Percentiles rank a stretch among this genome's conserved stretches.
phyloP scores from a whole-genome alignment of 495 filamentous ascomycete species.

The Poronia punctata region DNA sequence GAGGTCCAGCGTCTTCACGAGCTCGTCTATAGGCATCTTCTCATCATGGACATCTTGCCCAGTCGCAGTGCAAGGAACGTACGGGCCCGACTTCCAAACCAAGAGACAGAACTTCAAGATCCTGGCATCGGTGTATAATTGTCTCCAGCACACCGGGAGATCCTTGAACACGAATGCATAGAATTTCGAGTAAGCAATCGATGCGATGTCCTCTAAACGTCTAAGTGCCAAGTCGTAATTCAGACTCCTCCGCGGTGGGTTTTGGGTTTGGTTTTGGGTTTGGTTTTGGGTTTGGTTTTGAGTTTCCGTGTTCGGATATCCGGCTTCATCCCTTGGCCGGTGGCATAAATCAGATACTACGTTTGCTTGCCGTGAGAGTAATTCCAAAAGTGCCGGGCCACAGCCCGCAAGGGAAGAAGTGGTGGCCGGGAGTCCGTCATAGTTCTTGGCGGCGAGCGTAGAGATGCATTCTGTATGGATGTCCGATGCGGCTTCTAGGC shows the following conservation, averaged over 20 bases:
- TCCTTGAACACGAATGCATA: conserved; percentile 70
- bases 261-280: neutral
- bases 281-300: neutral
- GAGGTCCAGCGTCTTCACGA: conserved; percentile 66
- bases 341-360: conserved; percentile 16
- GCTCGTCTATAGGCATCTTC: conserved; percentile 24
- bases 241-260: neutral
- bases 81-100: conserved; percentile 34
- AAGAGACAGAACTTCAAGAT: conserved; percentile 52
- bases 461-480: conserved; percentile 25
- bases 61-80: too few relatives aligned
- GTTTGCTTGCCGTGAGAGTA: conserved; percentile 31
- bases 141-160: conserved; percentile 67
- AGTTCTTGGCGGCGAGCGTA: conserved; percentile 9
- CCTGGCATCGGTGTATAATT: conserved; percentile 71
- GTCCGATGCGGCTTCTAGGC: conserved; percentile 10
- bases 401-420: conserved; percentile 23
- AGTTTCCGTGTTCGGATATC: neutral
- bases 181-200: conserved; percentile 50
- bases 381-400: conserved; percentile 27
- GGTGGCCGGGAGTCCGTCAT: neutral
- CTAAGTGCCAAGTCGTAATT: conserved; percentile 12
- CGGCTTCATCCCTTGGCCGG: neutral
- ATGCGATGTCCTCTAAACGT: conserved; percentile 38
- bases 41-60: conserved; percentile 1